These are phyloP conservation scores for Moelleriella libera DNA, from an alignment of 2,329 filamentous ascomycete genomes.

Conservation along the genomic window DNA sequence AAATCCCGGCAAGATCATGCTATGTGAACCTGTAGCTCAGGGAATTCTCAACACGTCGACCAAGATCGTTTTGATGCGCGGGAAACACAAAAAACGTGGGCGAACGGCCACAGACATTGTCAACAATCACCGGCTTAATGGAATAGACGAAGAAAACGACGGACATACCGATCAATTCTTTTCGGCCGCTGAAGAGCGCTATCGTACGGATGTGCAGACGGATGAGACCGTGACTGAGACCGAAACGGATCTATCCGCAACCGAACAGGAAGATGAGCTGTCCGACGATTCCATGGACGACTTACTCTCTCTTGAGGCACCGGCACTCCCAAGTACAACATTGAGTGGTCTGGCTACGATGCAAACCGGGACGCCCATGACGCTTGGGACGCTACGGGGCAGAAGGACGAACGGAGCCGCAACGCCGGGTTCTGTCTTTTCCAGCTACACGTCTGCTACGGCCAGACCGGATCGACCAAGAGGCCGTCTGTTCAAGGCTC, in stretches of 20 bases:
- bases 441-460: slow-evolving; percentile 74
- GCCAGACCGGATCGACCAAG: slow-evolving; percentile 57
- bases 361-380: slow-evolving; percentile 69
- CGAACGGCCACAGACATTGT: slow-evolving; percentile 33
- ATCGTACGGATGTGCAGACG: slow-evolving; percentile 41
- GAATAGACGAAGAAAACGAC: slow-evolving; percentile 53
- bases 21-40: slow-evolving; percentile 92
- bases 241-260: slow-evolving; percentile 46
- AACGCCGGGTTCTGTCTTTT: slow-evolving; percentile 81
- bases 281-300: slow-evolving; percentile 90
- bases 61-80: slow-evolving; percentile 66
- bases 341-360: slow-evolving; percentile 70
- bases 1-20: slow-evolving; percentile 72
- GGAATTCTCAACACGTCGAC: slow-evolving; percentile 65
- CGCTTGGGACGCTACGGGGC: slow-evolving; percentile 44
- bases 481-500: slow-evolving; percentile 72
- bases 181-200: slow-evolving; percentile 74
- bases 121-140: slow-evolving; percentile 31
- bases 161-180: slow-evolving; percentile 84
- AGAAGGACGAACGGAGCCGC: slow-evolving; percentile 55
- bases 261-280: slow-evolving; percentile 56
- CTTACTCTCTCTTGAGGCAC: slow-evolving; percentile 78
- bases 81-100: slow-evolving; percentile 39
- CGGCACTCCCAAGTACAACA: slow-evolving; percentile 61
- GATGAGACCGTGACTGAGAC: slow-evolving; percentile 50